These are phyloP conservation scores for Metschnikowia picachoensis DNA, from an alignment of 805 yeast species.

Conservation along the genomic window DNA sequence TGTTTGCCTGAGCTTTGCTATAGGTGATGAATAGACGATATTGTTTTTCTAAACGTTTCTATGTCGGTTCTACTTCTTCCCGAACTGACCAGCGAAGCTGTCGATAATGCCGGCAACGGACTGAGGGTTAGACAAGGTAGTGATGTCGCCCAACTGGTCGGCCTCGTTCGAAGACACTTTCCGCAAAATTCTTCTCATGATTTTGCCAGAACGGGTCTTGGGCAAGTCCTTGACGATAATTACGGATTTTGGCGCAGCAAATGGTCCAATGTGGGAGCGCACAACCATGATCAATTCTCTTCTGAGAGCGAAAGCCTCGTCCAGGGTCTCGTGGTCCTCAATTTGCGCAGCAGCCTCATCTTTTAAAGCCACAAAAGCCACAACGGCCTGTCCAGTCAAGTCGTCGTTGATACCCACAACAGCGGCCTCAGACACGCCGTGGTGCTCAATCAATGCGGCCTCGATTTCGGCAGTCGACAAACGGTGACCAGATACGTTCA, in stretches of 20 bases:
- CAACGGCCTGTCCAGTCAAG: conserved; percentile 82
- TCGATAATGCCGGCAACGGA: conserved; percentile 64
- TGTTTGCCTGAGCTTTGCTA: too few species aligned
- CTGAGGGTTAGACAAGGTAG: conserved; percentile 74
- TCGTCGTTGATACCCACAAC: conserved; percentile 83
- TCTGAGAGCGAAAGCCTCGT: conserved; percentile 51
- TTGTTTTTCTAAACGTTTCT: too few species aligned
- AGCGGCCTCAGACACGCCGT: conserved; percentile 70
- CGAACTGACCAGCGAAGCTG: conserved; percentile 37
- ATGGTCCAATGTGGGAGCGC: conserved; percentile 78
- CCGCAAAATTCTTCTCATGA: conserved; percentile 82
- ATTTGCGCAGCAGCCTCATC: conserved; percentile 34
- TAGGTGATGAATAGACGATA: too few species aligned
- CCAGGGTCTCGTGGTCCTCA: conserved; percentile 30
- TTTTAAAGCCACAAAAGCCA: conserved; percentile 75
- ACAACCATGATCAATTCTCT: conserved; percentile 66
- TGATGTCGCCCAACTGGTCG: conserved; percentile 76
- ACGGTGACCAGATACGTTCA: conserved; percentile 82
- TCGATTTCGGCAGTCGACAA: conserved; percentile 88
- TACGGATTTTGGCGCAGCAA: conserved; percentile 78
- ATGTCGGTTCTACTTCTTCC: conserved; percentile 28
- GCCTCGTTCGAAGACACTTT: conserved; percentile 72
- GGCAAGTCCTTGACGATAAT: conserved; percentile 74
- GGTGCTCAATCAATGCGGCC: conserved; percentile 73
- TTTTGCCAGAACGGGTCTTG: conserved; percentile 83